These are phyloP conservation scores for Saccharomycopsis malanga DNA, from an alignment of 805 yeast genomes.

Conservation along the genomic window DNA sequence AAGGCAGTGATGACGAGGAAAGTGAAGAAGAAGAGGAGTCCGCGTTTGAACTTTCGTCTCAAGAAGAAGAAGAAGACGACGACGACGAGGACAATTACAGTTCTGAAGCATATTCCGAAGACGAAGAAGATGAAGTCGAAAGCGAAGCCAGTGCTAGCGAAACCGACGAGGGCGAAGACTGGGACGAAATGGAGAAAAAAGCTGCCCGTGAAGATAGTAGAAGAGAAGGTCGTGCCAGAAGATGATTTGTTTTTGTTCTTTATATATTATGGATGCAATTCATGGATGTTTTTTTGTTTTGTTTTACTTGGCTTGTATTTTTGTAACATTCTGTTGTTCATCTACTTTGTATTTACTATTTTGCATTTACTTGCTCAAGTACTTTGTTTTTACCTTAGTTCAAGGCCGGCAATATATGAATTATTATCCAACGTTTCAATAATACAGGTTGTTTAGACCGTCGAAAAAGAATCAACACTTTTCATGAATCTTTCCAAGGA, in stretches of 20 bases:
- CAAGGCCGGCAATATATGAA: too few species aligned
- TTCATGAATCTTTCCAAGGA: too few species aligned
- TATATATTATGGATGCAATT: neutral
- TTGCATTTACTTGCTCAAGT: too few species aligned
- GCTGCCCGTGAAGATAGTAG: constrained; percentile 42
- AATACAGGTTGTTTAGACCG: too few species aligned
- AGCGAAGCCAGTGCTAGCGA: constrained; percentile 30
- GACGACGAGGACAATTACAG: constrained; percentile 50
- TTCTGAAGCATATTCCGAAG: constrained; percentile 36
- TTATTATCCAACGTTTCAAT: too few species aligned
- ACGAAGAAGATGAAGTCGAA: constrained; percentile 28
- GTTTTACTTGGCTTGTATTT: neutral
- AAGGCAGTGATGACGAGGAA: constrained; percentile 69
- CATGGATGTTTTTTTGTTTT: too few species aligned
- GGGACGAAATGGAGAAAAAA: constrained; percentile 57
- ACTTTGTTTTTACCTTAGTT: too few species aligned
- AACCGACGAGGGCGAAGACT: constrained; percentile 32
- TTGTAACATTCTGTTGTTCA: neutral
- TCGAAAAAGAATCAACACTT: too few species aligned
- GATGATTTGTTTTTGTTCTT: neutral
- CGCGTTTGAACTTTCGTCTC: constrained; percentile 56
- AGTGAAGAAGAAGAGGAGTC: constrained; percentile 65
- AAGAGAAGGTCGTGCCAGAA: constrained; percentile 26
- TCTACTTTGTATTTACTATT: neutral
- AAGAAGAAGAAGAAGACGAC: constrained; percentile 55